phyloP scores from a whole-genome alignment of 1,284 basidiomycete genomes.

The Athelia psychrophila region DNA sequence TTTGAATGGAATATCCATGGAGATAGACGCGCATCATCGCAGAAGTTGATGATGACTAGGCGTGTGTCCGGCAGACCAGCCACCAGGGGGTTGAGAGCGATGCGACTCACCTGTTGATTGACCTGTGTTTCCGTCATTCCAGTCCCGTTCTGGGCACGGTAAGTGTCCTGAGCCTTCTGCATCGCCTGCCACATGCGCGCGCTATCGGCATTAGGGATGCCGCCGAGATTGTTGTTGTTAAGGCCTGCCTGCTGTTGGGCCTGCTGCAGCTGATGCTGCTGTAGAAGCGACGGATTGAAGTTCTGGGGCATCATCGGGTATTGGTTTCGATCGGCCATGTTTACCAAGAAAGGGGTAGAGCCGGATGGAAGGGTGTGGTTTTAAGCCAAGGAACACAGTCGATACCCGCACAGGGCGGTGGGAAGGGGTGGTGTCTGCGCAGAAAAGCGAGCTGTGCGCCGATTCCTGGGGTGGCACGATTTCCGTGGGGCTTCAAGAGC shows the following conservation, averaged over 20 bases:
- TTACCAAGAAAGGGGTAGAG: slow-evolving; percentile 20
- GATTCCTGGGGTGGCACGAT: slow-evolving; percentile 1
- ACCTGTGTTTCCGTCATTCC: slow-evolving; percentile 38
- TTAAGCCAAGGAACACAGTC: no score
- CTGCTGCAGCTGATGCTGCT: slow-evolving; percentile 44
- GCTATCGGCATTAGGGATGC: slow-evolving; percentile 44
- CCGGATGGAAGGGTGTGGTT: neutral
- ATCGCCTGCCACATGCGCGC: slow-evolving; percentile 55
- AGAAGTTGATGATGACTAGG: no score
- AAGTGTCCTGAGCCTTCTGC: slow-evolving; percentile 45
- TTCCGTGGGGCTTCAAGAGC: neutral
- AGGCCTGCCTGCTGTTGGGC: slow-evolving; percentile 38
- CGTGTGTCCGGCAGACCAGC: slow-evolving; percentile 3
- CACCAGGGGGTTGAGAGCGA: no score
- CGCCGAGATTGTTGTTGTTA: slow-evolving; percentile 37
- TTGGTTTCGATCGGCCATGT: slow-evolving; percentile 59
- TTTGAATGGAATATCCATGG: no score
- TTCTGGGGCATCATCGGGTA: slow-evolving; percentile 47
- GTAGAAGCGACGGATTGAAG: slow-evolving; percentile 40
- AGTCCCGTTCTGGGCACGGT: slow-evolving; percentile 37
- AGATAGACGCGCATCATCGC: neutral
- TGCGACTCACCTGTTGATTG: slow-evolving; percentile 42
- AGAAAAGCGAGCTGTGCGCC: neutral
- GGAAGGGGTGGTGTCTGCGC: no score
- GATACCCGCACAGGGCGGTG: no score